Base-by-base conservation (phyloP, 1,284 basidiomycete species). In the Mycena citricolor region DNA sequence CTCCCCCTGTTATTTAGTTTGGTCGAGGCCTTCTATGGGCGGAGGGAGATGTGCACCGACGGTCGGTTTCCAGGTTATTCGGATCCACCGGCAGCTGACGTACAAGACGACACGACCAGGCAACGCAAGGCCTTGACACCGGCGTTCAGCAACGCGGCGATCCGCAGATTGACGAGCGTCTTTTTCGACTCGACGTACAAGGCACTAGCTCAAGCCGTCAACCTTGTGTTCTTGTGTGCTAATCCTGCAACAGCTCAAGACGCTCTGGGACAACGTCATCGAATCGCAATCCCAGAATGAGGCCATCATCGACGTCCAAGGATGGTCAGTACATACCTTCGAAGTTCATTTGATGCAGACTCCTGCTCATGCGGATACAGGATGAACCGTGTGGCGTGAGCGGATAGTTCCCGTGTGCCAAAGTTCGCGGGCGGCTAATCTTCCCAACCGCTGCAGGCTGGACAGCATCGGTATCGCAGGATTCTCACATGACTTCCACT, bases 391-490 rank as follows among this genome's bases (percentile, higher is more conserved):
- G 60, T 76, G 11, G 68, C 76, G 74, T 76, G 56, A 28, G 71
- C 55, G 38, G 16, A 21, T 11, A 11, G 25, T 19, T 2, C 2
- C n/a, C 25, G 13, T 14, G 20, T 6, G 28, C 21, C 8, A 23
- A 8, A 28, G n/a, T n/a, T n/a, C n/a, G n/a, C n/a, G n/a, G n/a
- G n/a, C n/a, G n/a, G n/a, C n/a, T n/a, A n/a, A n/a, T n/a, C 4
- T 30, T 31, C n/a, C 32, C n/a, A 21, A n/a, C n/a, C 26, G 13
- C 24, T 26, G 20, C 14, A 79, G 78, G 1, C 65, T 81, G 4
- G 78, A 81, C 55, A 71, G 70, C 3, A 69, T 82, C 39, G 79
- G 81, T 2, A 76, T 81, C 32, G 76, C 76, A 0, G 70, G 71
- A 0, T 73, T 83, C 52, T 73, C 74, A 1, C 76, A 81, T 56